Base-by-base conservation (phyloP, 108 stramenopile species). In the Tribonema minus region DNA sequence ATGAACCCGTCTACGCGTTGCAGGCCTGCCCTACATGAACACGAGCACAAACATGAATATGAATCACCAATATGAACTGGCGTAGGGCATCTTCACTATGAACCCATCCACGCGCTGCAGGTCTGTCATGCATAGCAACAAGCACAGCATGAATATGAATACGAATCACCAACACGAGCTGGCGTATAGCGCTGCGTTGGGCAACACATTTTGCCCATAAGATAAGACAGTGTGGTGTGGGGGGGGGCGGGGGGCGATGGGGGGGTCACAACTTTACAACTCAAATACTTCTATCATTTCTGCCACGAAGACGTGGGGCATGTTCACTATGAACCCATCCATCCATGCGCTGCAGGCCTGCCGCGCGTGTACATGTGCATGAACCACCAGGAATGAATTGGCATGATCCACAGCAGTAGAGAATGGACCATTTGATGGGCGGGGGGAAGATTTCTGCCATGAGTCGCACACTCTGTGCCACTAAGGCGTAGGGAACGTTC, bases 111-210 rank as follows among this genome's bases (percentile, higher is more conserved):
- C n/a, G n/a, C n/a, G n/a, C n/a, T n/a, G n/a, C n/a, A n/a, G n/a
- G n/a, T n/a, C n/a, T n/a, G n/a, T n/a, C 61, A 62, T 15, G 64
- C 25, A 41, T 64, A 0, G 74, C 41, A 32, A 75, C 32, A 31
- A 46, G 46, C 28, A 75, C 64, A 32, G n/a, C n/a, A n/a, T n/a
- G n/a, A 23, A 64, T 75, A 54, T 4, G 15, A 15, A 26, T 26
- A 59, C 3, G 37, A 30, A 30, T 32, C n/a, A n/a, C n/a, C n/a
- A n/a, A n/a, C n/a, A n/a, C n/a, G n/a, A n/a, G n/a, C n/a, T n/a
- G 35, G 74, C 25, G 64, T 64, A 75, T 34, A 41, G 74, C 29
- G n/a, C n/a, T n/a, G n/a, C n/a, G n/a, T n/a, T n/a, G n/a, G n/a
- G n/a, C n/a, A n/a, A n/a, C n/a, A n/a, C n/a, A n/a, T n/a, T n/a